These are phyloP conservation scores for Inga oerstediana DNA, from an alignment of 306 rosid genomes.

Conservation along the genomic window DNA sequence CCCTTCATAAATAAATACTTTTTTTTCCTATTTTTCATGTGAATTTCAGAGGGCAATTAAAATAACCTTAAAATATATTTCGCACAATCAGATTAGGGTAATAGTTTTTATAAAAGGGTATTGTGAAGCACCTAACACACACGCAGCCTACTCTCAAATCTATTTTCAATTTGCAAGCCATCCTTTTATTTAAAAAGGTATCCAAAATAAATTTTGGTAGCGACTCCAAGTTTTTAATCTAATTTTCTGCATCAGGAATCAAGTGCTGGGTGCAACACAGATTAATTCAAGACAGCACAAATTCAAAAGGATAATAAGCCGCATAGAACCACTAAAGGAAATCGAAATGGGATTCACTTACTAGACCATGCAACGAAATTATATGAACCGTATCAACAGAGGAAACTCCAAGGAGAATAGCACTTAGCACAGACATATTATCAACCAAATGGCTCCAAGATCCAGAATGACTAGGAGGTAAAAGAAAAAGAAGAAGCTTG, in stretches of 20 bases:
- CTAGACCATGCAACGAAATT: constrained; percentile 74
- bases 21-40: neutral
- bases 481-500: constrained; percentile 68
- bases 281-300: constrained; percentile 12
- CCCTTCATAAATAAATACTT: neutral
- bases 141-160: neutral
- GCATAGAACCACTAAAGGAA: constrained; percentile 16
- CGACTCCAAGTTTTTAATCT: neutral
- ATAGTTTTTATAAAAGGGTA: too few relatives aligned
- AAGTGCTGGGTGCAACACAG: neutral
- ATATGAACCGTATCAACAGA: constrained; percentile 67
- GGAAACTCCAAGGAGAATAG: constrained; percentile 66
- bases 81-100: neutral
- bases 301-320: constrained; percentile 19
- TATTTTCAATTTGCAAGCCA: neutral
- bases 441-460: constrained; percentile 55
- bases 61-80: neutral
- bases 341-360: constrained; percentile 44
- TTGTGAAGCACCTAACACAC: neutral
- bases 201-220: neutral
- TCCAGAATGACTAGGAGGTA: constrained; percentile 54
- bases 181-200: neutral
- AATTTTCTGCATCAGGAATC: neutral
- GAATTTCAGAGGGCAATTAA: neutral
- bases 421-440: constrained; percentile 61